Evolutionary conservation across 345 rosid genomes (phyloP).

Genomic region (Luvunga scandens): DNA sequence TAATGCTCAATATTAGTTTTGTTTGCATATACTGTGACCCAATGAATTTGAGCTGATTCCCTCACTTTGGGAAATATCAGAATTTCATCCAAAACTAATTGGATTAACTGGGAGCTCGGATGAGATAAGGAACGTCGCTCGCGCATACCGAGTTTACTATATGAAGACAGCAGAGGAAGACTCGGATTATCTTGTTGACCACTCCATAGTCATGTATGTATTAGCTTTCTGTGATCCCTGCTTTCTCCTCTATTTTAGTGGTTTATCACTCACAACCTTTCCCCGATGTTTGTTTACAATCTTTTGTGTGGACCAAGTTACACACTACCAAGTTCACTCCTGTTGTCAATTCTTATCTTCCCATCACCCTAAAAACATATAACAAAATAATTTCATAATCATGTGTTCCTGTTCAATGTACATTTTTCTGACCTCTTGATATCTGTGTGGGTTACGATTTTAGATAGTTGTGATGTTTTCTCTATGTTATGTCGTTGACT

Average conservation of each 20-base stretch:
- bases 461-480: no score
- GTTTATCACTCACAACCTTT: neutral
- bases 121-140: slow-evolving; percentile 77
- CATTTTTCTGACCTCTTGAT: neutral
- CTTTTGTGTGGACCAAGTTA: neutral
- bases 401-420: neutral
- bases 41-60: neutral
- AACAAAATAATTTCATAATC: neutral
- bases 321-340: neutral
- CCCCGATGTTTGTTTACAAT: neutral
- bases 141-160: slow-evolving; percentile 90
- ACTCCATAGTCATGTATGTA: slow-evolving; percentile 90
- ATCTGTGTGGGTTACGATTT: neutral
- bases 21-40: neutral
- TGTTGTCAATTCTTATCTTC: neutral
- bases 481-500: neutral
- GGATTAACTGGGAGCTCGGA: slow-evolving; percentile 86
- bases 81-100: slow-evolving; percentile 81
- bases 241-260: neutral
- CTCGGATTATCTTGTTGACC: slow-evolving; percentile 98
- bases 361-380: neutral
- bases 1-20: neutral
- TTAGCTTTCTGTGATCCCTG: slow-evolving; percentile 3
- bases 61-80: slow-evolving; percentile 25
- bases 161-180: slow-evolving; percentile 98